A percentile compares a stretch with the other conserved stretches of the same genome.
Conservation (phyloP, 129 eudicot genomes). For the Daucus carota region DH1_v3.0 NC_030385.2:46189501-46190000, state of each 20-base stretch:
- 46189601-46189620: constrained; percentile 94
- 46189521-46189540: constrained; percentile 91
- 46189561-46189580: constrained; percentile 13
- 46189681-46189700: constrained; percentile 67
- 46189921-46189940: no score
- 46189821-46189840: not conserved
- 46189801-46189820: not conserved
- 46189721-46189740: constrained; percentile 85
- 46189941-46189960: not conserved
- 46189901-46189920: no score
- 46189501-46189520: constrained; percentile 81
- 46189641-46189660: constrained; percentile 75
- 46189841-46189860: not conserved
- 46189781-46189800: not conserved
- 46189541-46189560: constrained; percentile 51
- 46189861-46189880: no score
- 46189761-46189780: not conserved
- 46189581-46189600: constrained; percentile 82
- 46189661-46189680: constrained; percentile 63
- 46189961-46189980: not conserved
- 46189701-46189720: constrained; percentile 79
- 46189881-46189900: not conserved
- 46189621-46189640: constrained; percentile 73
- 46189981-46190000: not conserved
- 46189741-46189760: constrained; percentile 14